Percentiles rank a stretch among this genome's conserved stretches.
Conservation (phyloP, 2,329 filamentous ascomycete genomes). For the Colletotrichum destructivum region DNA sequence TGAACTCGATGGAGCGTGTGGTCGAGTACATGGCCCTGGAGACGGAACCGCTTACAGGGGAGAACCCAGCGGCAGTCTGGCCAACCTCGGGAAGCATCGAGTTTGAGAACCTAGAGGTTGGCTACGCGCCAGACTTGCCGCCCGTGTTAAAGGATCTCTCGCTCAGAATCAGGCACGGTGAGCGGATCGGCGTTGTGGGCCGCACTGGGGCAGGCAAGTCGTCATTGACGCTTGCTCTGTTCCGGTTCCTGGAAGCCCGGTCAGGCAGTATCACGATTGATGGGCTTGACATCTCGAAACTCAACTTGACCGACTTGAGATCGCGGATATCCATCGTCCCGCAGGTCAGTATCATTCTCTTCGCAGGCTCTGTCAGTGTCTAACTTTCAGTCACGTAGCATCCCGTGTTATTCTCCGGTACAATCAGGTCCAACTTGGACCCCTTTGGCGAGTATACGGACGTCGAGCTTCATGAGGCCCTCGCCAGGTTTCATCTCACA, state of each 20-base stretch:
- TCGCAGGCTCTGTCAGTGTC: no score
- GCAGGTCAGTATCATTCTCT: slow-evolving; percentile 57
- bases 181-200: slow-evolving; percentile 83
- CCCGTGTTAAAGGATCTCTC: slow-evolving; percentile 80
- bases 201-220: slow-evolving; percentile 86
- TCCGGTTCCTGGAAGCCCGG: slow-evolving; percentile 81
- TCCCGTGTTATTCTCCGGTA: slow-evolving; percentile 86
- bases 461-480: slow-evolving; percentile 76
- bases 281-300: slow-evolving; percentile 80
- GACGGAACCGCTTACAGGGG: slow-evolving; percentile 76
- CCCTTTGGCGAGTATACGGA: slow-evolving; percentile 81
- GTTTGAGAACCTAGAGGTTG: slow-evolving; percentile 79
- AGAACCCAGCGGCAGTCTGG: slow-evolving; percentile 78
- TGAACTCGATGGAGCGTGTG: slow-evolving; percentile 84
- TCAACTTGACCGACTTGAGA: slow-evolving; percentile 78
- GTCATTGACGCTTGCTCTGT: slow-evolving; percentile 80
- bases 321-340: slow-evolving; percentile 86
- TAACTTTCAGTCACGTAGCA: slow-evolving; percentile 50
- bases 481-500: slow-evolving; percentile 52
- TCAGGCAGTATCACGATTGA: slow-evolving; percentile 79
- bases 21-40: slow-evolving; percentile 80
- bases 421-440: slow-evolving; percentile 82
- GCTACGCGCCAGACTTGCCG: slow-evolving; percentile 79
- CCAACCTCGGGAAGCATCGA: slow-evolving; percentile 81
- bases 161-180: slow-evolving; percentile 76